Conservation (phyloP, 2,329 filamentous ascomycete genomes). For the Alternaria consortialis region DNA sequence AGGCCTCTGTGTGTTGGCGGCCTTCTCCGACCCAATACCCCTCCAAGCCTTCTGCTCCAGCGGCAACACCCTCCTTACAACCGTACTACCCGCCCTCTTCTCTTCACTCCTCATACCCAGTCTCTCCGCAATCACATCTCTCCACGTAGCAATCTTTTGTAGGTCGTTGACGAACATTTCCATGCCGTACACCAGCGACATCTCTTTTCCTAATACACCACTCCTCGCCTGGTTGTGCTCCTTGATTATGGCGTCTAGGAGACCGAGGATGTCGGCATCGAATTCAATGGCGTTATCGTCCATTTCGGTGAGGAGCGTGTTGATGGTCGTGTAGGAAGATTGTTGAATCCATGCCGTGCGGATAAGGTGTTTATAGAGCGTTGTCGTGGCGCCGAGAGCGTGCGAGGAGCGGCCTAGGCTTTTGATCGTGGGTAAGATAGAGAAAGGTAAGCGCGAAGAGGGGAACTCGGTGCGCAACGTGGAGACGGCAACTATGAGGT, state of each 20-base stretch:
- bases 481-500: conserved; percentile 66
- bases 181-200: conserved; percentile 46
- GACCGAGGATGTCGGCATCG: conserved; percentile 57
- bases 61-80: conserved; percentile 2
- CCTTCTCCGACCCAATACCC: background rate
- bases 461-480: conserved; percentile 68
- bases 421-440: conserved; percentile 73
- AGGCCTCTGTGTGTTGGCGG: background rate
- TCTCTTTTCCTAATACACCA: conserved; percentile 38
- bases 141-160: conserved; percentile 45
- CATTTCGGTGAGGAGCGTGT: conserved; percentile 72
- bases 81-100: background rate
- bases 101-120: conserved; percentile 32
- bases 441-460: conserved; percentile 67
- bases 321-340: conserved; percentile 65
- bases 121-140: conserved; percentile 34
- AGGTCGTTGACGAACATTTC: conserved; percentile 46
- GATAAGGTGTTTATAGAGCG: conserved; percentile 74
- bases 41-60: background rate
- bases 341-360: conserved; percentile 68
- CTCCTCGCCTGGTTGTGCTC: conserved; percentile 33
- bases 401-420: conserved; percentile 73
- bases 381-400: conserved; percentile 74
- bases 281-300: conserved; percentile 67
- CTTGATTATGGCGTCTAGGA: conserved; percentile 50